Base-by-base conservation (phyloP, 768 basidiomycete genomes). In the Mycena leptocephala region DNA sequence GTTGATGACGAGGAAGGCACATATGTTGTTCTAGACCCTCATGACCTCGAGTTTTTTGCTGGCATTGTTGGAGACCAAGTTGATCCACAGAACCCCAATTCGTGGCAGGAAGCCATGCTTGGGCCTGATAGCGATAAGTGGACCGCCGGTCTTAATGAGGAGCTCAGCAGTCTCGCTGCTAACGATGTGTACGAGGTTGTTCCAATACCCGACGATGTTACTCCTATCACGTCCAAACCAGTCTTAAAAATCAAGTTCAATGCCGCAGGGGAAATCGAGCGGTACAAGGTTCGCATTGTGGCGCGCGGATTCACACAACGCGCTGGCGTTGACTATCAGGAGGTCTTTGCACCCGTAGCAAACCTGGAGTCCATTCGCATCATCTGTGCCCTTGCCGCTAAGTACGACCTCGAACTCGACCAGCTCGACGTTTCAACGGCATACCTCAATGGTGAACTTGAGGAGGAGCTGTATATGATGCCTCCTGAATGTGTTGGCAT, bases 221-320 rank as follows among this genome's bases (percentile, higher is more conserved):
- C n/a, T n/a, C n/a, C n/a, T n/a, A n/a, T n/a, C n/a, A n/a, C n/a
- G n/a, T 77, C 72, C 37, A 81, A 81, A 8, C 88, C 84, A n/a
- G n/a, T n/a, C 8, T 89, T 84, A 76, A 77, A 75, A 14, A 65
- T 80, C 20, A 90, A 90, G 76, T 63, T 75, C 32, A 83, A 87
- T 53, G 64, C 80, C 0, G 61, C 78, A 1, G 86, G 87, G 11
- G 55, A 76, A 0, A 78, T 88, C n/a, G 59, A 75, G 2, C 72
- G 22, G n/a, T 69, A 43, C 8, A 58, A 69, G 28, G 67, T 48
- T 10, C 53, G 55, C 2, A 26, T 58, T 16, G 86, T 89, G 0
- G 86, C 87, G 0, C 78, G 84, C 59, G 85, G 89, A 0, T 87
- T 82, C 80, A 70, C 79, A 0, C 89, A 90, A 76, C 74, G 80